Evolutionary conservation across 2,329 filamentous ascomycete species (phyloP).

Genomic region (Hypoxylon sp.): DNA sequence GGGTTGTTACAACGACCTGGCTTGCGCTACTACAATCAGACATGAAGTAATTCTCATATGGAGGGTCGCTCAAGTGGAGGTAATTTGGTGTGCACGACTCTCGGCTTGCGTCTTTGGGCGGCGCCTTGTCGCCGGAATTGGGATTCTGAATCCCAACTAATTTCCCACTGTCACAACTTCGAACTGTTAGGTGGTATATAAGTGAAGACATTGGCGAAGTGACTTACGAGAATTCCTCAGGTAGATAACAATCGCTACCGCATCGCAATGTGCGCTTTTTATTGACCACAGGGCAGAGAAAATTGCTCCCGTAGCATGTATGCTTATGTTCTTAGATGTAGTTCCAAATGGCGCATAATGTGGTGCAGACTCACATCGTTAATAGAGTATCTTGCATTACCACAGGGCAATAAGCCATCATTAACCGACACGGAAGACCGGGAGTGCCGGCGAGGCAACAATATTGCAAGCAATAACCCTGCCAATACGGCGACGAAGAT

Average conservation of each 20-base stretch:
- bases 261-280: slow-evolving; percentile 48
- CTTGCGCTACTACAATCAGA: slow-evolving; percentile 71
- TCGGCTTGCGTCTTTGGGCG: slow-evolving; percentile 4
- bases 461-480: slow-evolving; percentile 38
- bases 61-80: slow-evolving; percentile 64
- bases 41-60: slow-evolving; percentile 75
- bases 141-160: slow-evolving; percentile 23
- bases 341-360: background rate
- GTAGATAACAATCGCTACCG: slow-evolving; percentile 49
- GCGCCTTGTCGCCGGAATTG: slow-evolving; percentile 6
- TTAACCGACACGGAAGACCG: slow-evolving; percentile 1
- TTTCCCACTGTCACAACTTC: slow-evolving; percentile 31
- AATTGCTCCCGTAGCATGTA: slow-evolving; percentile 48
- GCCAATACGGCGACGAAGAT: slow-evolving; percentile 32
- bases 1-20: slow-evolving; percentile 73
- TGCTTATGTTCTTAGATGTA: slow-evolving; percentile 33
- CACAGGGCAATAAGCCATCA: slow-evolving; percentile 42
- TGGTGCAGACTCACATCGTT: slow-evolving; percentile 39
- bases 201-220: background rate
- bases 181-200: slow-evolving; percentile 7
- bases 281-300: slow-evolving; percentile 50
- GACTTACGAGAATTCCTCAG: slow-evolving; percentile 46
- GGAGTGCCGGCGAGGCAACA: slow-evolving; percentile 28
- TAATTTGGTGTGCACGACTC: slow-evolving; percentile 40
- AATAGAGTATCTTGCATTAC: slow-evolving; percentile 42